Percentiles rank a stretch among this genome's conserved stretches.
phyloP scores from a whole-genome alignment of 768 basidiomycete species.

The Suillus americanus region DNA sequence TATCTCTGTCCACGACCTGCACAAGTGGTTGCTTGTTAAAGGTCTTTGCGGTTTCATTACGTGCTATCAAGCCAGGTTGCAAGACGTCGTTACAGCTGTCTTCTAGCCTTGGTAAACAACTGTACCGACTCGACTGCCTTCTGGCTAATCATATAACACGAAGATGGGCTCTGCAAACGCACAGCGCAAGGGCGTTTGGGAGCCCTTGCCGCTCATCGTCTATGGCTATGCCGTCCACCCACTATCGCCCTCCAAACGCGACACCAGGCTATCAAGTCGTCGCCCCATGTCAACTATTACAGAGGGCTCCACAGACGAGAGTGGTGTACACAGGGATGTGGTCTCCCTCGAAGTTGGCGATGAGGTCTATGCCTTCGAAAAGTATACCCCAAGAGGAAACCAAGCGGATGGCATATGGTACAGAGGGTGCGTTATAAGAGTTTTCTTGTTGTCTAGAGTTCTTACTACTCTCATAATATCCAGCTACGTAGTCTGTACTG shows the following conservation, averaged over 20 bases:
- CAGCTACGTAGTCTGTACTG: slow-evolving; percentile 87
- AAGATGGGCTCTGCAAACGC: slow-evolving; percentile 22
- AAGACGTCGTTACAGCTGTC: background rate
- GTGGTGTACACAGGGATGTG: slow-evolving; percentile 67
- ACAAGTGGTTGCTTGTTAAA: background rate
- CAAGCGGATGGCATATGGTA: slow-evolving; percentile 88
- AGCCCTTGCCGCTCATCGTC: slow-evolving; percentile 70
- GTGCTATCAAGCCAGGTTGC: background rate
- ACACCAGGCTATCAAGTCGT: slow-evolving; percentile 57
- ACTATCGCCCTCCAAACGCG: slow-evolving; percentile 70
- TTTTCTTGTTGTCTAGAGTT: background rate
- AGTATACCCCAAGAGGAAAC: slow-evolving; percentile 71
- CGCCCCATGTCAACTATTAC: slow-evolving; percentile 43
- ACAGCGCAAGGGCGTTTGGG: slow-evolving; percentile 51
- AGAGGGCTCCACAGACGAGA: slow-evolving; percentile 56
- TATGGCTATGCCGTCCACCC: slow-evolving; percentile 92
- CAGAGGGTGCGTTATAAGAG: slow-evolving; percentile 70
- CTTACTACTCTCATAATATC: slow-evolving; percentile 3
- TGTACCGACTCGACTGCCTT: background rate
- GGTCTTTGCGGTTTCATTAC: background rate
- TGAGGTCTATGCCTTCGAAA: slow-evolving; percentile 96
- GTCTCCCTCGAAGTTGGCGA: slow-evolving; percentile 92
- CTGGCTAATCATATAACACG: background rate
- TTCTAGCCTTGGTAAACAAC: background rate
- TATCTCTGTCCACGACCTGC: background rate